Evolutionary conservation across 2,329 filamentous ascomycete genomes (phyloP), one percentile per base, ranked within the genome.

Genomic region (Davidsoniella neocaledoniae): DNA sequence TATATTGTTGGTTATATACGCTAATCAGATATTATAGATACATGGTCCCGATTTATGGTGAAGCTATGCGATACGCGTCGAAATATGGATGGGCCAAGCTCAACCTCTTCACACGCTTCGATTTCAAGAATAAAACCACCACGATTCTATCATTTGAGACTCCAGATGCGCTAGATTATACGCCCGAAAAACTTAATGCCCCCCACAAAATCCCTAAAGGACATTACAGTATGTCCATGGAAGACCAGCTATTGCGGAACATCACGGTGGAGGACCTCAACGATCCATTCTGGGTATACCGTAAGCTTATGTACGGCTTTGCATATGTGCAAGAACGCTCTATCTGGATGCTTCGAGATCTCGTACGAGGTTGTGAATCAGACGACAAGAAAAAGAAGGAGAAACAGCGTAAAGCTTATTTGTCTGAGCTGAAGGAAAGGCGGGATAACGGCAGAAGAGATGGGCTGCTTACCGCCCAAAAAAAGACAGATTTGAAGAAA

Each of bases 141-240:
- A 29, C 38, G 5, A 49, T 49, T 14, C 29, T 49, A 25, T 44
- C 40, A 7, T 49, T 49, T 19, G 48, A 49, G 16, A 49, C 41
- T 16, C 25, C 5, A 10, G 2, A 21, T 2, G 16, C n/a, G 14
- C 23, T 49, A 4, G 47, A 49, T 21, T 12, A 8, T 33, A 3
- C 26, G 3, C 9, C n/a, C 25, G 14, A 19, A 19, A 19, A 19
- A 19, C 17, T 19, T 19, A 19, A 19, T 19, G 17, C 2, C 2
- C 17, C 17, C 2, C 2, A 14, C 26, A 36, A 42, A 36, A 38
- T 25, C 2, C 40, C 14, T 23, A n/a, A 26, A 9, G 46, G 37
- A 25, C 46, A 41, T 12, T 29, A n/a, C 23, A 14, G 6, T 3
- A 41, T n/a, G 6, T 39, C 46, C 17, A 9, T 39, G 37, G 23